Conservation (phyloP, 164 flowering plant genomes). For the Dillenia suffruticosa region DNA sequence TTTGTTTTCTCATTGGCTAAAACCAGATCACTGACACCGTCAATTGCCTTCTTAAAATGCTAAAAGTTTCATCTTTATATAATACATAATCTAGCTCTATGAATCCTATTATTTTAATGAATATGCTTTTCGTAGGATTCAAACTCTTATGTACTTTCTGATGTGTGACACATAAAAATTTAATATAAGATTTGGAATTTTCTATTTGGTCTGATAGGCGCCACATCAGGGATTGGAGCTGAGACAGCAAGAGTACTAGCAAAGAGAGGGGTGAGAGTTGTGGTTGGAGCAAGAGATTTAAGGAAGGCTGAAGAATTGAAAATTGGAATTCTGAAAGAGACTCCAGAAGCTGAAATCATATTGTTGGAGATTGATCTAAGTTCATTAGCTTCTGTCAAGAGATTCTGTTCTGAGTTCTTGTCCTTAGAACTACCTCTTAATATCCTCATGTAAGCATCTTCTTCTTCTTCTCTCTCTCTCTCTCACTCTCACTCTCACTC, state of each 20-base stretch:
- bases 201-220: conserved; percentile 37
- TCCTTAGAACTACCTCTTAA: conserved; percentile 78
- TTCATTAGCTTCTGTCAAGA: conserved; percentile 71
- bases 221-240: conserved; percentile 89
- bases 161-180: too few relatives aligned
- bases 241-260: conserved; percentile 94
- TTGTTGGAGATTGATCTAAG: conserved; percentile 80
- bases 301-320: conserved; percentile 57
- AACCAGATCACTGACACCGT: conserved; percentile 7
- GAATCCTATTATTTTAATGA: too few relatives aligned
- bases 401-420: conserved; percentile 67
- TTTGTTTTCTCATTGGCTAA: conserved; percentile 14
- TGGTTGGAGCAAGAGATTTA: conserved; percentile 82
- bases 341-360: conserved; percentile 61
- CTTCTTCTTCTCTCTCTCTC: not conserved
- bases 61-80: not conserved
- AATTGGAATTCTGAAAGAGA: conserved; percentile 53
- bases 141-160: too few relatives aligned
- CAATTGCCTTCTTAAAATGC: not conserved
- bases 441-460: conserved; percentile 71
- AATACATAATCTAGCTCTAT: too few relatives aligned
- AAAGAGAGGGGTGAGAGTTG: conserved; percentile 78
- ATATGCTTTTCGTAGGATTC: too few relatives aligned
- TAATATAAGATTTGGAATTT: not conserved
- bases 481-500: not conserved